Conservation (phyloP, 192 early-diverging fungal species). For the Backusella macrospora region DNA sequence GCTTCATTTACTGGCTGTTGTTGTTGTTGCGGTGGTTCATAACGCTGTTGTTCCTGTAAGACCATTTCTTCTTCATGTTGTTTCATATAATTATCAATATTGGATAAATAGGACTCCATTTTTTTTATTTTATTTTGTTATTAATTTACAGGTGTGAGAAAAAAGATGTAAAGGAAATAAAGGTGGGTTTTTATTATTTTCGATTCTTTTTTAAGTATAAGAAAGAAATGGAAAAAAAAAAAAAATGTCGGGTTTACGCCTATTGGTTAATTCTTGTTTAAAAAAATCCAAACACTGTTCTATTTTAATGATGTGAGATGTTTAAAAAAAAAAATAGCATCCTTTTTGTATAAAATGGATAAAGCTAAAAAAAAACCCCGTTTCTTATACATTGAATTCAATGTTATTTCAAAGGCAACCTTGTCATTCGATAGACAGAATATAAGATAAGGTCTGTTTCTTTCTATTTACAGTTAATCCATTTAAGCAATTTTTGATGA, state of each 20-base stretch:
- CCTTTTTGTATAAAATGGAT: too few species aligned
- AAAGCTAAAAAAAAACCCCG: too few species aligned
- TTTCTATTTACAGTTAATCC: too few species aligned
- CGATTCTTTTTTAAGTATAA: not conserved
- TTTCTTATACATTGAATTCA: too few species aligned
- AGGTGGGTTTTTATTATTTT: not conserved
- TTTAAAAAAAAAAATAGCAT: too few species aligned
- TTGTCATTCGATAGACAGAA: too few species aligned
- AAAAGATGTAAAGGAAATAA: not conserved
- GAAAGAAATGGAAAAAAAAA: not conserved
- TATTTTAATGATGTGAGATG: too few species aligned
- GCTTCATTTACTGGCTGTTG: not conserved
- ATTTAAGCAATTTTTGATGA: too few species aligned
- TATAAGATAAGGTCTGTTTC: too few species aligned
- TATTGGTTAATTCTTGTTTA: too few species aligned
- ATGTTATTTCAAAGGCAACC: too few species aligned
- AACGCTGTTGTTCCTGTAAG: not conserved
- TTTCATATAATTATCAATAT: slow-evolving; percentile 32
- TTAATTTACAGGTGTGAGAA: not conserved
- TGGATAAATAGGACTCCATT: slow-evolving; percentile 32
- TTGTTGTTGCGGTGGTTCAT: not conserved
- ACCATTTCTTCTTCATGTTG: not conserved
- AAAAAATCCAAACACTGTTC: too few species aligned
- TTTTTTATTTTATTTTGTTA: not conserved
- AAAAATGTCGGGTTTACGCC: not conserved